Evolutionary conservation across 495 filamentous ascomycete species (phyloP).

Genomic region (Aspergillus steynii): DNA sequence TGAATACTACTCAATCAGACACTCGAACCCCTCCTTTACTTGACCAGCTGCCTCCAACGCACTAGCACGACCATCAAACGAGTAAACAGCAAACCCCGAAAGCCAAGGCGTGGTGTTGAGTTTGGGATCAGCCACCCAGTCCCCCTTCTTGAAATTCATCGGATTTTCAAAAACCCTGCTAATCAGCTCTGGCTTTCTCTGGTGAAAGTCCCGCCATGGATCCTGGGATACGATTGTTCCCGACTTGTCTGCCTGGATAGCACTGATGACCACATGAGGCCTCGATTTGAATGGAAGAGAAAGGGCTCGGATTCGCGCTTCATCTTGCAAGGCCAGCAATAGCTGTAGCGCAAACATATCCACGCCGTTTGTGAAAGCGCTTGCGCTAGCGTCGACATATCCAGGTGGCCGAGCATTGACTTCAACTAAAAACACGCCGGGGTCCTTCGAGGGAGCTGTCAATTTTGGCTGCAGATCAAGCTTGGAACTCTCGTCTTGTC

Average conservation of each 20-base stretch:
- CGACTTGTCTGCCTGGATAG: too few relatives aligned
- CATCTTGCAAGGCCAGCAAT: not conserved
- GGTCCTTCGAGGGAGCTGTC: not conserved
- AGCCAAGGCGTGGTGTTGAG: too few relatives aligned
- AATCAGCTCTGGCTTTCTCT: too few relatives aligned
- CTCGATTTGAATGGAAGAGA: not conserved
- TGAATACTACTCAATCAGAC: not conserved
- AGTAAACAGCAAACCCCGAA: too few relatives aligned
- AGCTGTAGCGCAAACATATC: slow-evolving; percentile 2
- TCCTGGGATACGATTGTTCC: too few relatives aligned
- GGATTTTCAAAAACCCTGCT: too few relatives aligned
- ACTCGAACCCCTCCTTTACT: not conserved
- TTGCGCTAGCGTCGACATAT: not conserved
- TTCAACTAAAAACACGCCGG: slow-evolving; percentile 4
- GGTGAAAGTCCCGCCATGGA: too few relatives aligned
- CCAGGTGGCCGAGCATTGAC: slow-evolving; percentile 5
- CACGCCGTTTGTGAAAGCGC: not conserved
- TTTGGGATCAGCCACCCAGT: too few relatives aligned
- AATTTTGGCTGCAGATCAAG: not conserved
- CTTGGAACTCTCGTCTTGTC: not conserved
- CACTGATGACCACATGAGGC: too few relatives aligned
- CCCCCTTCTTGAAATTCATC: too few relatives aligned
- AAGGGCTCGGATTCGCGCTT: not conserved
- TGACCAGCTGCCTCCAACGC: not conserved
- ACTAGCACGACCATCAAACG: not conserved